Percentiles rank a stretch among this genome's conserved stretches.
Evolutionary conservation across 441 rosid genomes (phyloP).

Genomic region (Erodium trifolium): DNA sequence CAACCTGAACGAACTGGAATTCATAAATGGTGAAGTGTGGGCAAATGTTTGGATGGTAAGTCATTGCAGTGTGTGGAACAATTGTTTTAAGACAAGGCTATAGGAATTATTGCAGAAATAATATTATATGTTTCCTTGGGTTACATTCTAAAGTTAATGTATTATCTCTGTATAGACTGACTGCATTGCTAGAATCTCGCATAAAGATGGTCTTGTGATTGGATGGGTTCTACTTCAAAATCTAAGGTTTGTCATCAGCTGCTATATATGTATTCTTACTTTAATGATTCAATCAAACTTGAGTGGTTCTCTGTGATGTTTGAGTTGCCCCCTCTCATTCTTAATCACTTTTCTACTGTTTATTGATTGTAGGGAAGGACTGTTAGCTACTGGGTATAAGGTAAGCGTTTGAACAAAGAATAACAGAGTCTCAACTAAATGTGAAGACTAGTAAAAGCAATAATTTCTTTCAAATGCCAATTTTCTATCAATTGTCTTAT

Average conservation of each 20-base stretch:
- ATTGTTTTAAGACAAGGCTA: too few relatives aligned
- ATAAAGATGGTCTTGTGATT: slow-evolving; percentile 48
- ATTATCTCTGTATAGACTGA: slow-evolving; percentile 47
- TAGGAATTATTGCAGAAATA: neutral
- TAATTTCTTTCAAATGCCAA: neutral
- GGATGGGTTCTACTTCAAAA: slow-evolving; percentile 85
- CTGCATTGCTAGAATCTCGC: slow-evolving; percentile 91
- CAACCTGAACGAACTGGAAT: slow-evolving; percentile 83
- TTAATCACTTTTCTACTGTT: neutral
- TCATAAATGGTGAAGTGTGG: slow-evolving; percentile 84
- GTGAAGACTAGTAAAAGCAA: neutral
- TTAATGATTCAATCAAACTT: too few relatives aligned
- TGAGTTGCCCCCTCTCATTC: slow-evolving; percentile 8
- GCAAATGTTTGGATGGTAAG: slow-evolving; percentile 86
- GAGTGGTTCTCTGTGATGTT: neutral
- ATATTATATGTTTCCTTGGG: neutral
- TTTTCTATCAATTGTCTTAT: slow-evolving; percentile 1
- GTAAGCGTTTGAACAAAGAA: slow-evolving; percentile 36
- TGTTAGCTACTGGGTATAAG: slow-evolving; percentile 47
- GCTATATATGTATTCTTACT: too few relatives aligned
- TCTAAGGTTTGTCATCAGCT: slow-evolving; percentile 42
- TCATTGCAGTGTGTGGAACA: neutral
- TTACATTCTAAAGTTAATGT: slow-evolving; percentile 3
- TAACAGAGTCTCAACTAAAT: neutral
- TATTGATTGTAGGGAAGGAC: slow-evolving; percentile 42